Evolutionary conservation across 352 stramenopile species (phyloP), one percentile per base, ranked within the genome.

Genomic region (Phytophthora macrochlamydospora): DNA sequence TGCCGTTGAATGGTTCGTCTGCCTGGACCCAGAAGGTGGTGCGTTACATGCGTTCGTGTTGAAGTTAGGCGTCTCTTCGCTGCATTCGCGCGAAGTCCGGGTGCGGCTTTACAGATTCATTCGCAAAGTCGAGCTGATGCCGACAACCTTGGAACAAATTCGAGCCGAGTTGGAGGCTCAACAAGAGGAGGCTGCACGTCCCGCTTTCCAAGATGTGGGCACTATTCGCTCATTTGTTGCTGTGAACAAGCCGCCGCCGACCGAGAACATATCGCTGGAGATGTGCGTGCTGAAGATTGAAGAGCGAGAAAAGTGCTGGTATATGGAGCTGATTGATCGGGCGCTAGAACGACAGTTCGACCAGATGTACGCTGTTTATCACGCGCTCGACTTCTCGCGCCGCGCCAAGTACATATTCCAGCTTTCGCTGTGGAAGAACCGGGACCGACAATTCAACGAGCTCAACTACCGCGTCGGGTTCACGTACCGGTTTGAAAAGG

Each of bases 401-500:
- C 57, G 49, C 3, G 52, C 29, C 33, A 53, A 57, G 49, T 52
- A 53, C 49, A 8, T 65, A 0, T 63, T 55, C n/a, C 48, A 58
- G 31, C 13, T 24, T 65, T 28, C 48, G 9, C 42, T 53, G 18
- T 57, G 49, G 57, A 65, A 65, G n/a, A 57, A 53, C 18, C 49
- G 38, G 7, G 52, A 58, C 18, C 2, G n/a, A 2, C 45, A 56
- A 11, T 11, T 65, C 7, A 65, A 65, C 9, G 29, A 13, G 3
- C 3, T 65, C 18, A 29, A 51, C 8, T 48, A 42, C 12, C 57
- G 57, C 7, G 13, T 12, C 4, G 57, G 57, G 7, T 37, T 58
- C 7, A 52, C 31, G 9, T 65, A 65, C 49, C 38, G 49, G 2
- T 65, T 65, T n/a, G 29, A 53, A 51, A 65, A 58, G n/a, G 49